These are phyloP conservation scores for Exophiala xenobiotica DNA, from an alignment of 2,329 filamentous ascomycete genomes.

Conservation along the genomic window DNA sequence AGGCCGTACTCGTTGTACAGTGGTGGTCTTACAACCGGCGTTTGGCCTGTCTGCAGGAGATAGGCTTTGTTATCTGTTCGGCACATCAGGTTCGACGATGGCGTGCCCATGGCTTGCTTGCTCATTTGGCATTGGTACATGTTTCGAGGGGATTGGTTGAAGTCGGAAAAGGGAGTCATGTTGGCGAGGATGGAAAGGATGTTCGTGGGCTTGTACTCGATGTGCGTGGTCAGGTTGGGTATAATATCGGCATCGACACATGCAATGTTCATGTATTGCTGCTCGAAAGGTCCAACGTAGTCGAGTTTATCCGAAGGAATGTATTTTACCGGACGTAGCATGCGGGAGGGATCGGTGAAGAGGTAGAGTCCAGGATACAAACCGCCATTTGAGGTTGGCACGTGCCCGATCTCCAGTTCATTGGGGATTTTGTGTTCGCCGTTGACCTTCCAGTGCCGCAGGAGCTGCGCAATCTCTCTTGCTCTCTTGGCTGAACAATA, in stretches of 20 bases:
- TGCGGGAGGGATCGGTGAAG: slow-evolving; percentile 78
- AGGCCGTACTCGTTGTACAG: slow-evolving; percentile 95
- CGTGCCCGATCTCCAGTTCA: slow-evolving; percentile 86
- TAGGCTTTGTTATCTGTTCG: slow-evolving; percentile 98
- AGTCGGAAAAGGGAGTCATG: slow-evolving; percentile 98
- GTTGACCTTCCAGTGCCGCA: slow-evolving; percentile 94
- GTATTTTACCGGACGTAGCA: slow-evolving; percentile 91
- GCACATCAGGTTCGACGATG: slow-evolving; percentile 77
- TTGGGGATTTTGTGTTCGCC: slow-evolving; percentile 76
- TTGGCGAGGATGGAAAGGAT: slow-evolving; percentile 97
- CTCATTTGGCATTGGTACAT: slow-evolving; percentile 99
- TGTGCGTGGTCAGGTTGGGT: slow-evolving; percentile 86
- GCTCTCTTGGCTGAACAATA: slow-evolving; percentile 87
- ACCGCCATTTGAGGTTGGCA: slow-evolving; percentile 84
- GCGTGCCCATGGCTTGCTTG: slow-evolving; percentile 98
- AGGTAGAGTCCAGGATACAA: slow-evolving; percentile 96
- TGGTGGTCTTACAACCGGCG: slow-evolving; percentile 85
- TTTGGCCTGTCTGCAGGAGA: slow-evolving; percentile 90
- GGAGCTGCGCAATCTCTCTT: slow-evolving; percentile 75
- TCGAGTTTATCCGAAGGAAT: slow-evolving; percentile 82
- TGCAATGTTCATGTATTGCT: slow-evolving; percentile 97
- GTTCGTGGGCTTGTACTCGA: slow-evolving; percentile 91
- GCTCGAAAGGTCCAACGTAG: slow-evolving; percentile 88
- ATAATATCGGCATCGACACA: slow-evolving; percentile 83
- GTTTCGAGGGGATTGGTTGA: slow-evolving; percentile 97